Base-by-base conservation (phyloP, 2,329 filamentous ascomycete species). In the Monosporascus sp. region DNA sequence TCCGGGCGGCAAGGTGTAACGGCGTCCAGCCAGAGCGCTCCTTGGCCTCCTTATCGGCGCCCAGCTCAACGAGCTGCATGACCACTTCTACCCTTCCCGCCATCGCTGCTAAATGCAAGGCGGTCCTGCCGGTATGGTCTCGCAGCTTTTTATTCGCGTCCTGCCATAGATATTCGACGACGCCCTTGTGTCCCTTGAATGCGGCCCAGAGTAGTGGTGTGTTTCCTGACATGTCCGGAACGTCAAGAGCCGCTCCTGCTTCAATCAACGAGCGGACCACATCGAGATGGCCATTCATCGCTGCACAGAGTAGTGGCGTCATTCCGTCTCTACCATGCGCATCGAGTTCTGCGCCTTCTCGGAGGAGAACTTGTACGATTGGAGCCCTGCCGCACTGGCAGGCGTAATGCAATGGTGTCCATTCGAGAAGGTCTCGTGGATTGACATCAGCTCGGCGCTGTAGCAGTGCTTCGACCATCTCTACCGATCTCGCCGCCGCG, bases 31-130 rank as follows among this genome's bases (percentile, higher is more conserved):
- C 56, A 41, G 38, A 48, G 20, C 53, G 50, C 44, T 56, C 59
- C 51, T 45, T 54, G n/a, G 48, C 57, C 38, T 59, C 49, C 58
- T 52, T 56, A 56, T 56, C 58, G 55, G 54, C 61, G 57, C 61
- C 62, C 63, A 56, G 61, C 59, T 61, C 63, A 57, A 61, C 41
- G 48, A 64, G 51, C 52, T 61, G 64, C 64, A 63, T 64, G 67
- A 65, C 40, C 3, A 47, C 20, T 6, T 41, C 36, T 26, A 7
- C 37, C 31, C 31, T 41, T 14, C 22, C 48, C n/a, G n/a, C n/a
- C 22, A 55, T 48, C 11, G 52, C 50, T 45, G 52, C 54, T 26
- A 57, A 27, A 48, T 59, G 56, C 45, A 59, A 45, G 20, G 52
- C n/a, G 34, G 52, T 57, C 44, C 52, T 56, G 16, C 56, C 56